Conservation (phyloP, 495 filamentous ascomycete species). For the Penicillium angulare region DNA sequence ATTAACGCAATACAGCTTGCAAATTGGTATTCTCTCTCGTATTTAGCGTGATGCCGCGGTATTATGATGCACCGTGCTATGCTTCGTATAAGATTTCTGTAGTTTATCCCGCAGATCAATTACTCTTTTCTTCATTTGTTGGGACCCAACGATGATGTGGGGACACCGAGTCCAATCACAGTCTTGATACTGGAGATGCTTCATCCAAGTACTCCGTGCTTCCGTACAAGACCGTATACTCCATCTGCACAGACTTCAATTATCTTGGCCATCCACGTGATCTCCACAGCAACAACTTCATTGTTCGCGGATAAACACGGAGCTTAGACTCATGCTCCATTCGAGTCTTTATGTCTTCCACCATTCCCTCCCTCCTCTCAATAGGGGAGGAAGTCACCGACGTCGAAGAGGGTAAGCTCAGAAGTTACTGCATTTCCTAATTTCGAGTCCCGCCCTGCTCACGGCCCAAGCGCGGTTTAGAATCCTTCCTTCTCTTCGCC, state of each 20-base stretch:
- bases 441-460: constrained; percentile 5
- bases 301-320: too few species aligned
- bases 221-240: too few species aligned
- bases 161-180: too few species aligned
- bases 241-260: too few species aligned
- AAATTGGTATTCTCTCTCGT: too few species aligned
- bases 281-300: neutral
- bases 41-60: neutral
- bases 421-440: too few species aligned
- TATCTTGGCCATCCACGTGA: neutral
- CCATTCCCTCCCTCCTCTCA: constrained; percentile 11
- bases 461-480: constrained; percentile 41
- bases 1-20: too few species aligned
- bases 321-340: too few species aligned
- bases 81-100: neutral
- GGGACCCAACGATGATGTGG: neutral
- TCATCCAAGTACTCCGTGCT: too few species aligned
- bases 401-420: constrained; percentile 60
- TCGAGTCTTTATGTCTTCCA: constrained; percentile 11
- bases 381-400: constrained; percentile 49
- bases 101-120: constrained; percentile 12
- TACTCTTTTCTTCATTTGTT: neutral
- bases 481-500: constrained; percentile 83
- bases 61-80: neutral
- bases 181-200: too few species aligned